Evolutionary conservation across 1,284 basidiomycete genomes (phyloP).

Genomic region (Apiotrichum sp.): DNA sequence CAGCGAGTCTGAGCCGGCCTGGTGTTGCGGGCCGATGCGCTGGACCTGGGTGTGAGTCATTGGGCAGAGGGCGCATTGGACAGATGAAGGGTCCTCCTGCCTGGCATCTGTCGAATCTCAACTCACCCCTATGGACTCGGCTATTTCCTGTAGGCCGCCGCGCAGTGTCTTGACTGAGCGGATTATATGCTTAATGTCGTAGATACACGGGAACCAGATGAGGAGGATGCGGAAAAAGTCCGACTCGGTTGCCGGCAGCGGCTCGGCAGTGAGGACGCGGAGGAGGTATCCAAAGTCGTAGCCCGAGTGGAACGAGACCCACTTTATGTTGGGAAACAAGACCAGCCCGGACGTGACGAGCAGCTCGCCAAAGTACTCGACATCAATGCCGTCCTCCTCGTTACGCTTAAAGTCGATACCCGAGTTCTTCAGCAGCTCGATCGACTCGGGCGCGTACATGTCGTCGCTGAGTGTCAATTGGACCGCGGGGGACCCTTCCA

Average conservation of each 20-base stretch:
- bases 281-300: conserved; percentile 99
- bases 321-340: conserved; percentile 79
- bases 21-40: conserved; percentile 87
- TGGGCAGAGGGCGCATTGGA: background rate
- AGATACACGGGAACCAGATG: conserved; percentile 94
- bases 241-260: conserved; percentile 81
- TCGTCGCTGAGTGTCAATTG: conserved; percentile 60
- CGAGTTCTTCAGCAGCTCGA: conserved; percentile 88
- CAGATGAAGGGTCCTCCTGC: conserved; percentile 48
- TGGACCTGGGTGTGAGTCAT: conserved; percentile 55
- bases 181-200: conserved; percentile 98
- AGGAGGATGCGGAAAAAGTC: conserved; percentile 82
- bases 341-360: conserved; percentile 95
- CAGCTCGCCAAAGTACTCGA: conserved; percentile 93
- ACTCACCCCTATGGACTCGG: conserved; percentile 75
- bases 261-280: conserved; percentile 83
- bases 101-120: background rate
- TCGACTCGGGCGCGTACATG: conserved; percentile 96
- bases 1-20: conserved; percentile 92
- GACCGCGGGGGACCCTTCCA: too few species aligned
- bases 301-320: conserved; percentile 99
- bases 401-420: conserved; percentile 94
- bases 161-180: conserved; percentile 80
- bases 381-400: conserved; percentile 83
- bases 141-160: conserved; percentile 91